phyloP scores from a whole-genome alignment of 192 early-diverging fungal species.

The Pilobolus umbonatus region DNA sequence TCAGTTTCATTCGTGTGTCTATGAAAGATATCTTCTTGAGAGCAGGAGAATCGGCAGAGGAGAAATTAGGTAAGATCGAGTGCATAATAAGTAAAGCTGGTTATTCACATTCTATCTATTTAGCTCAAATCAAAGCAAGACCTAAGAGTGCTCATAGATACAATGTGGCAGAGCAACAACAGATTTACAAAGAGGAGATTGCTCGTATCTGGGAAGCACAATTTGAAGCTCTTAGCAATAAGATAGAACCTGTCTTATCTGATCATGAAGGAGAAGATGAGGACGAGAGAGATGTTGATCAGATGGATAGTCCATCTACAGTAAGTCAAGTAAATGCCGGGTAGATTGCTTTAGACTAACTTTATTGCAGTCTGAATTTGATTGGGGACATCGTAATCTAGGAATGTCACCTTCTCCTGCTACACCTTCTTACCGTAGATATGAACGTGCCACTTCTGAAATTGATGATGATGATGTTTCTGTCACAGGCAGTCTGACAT shows the following conservation, averaged over 20 bases:
- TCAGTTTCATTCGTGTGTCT: constrained; percentile 94
- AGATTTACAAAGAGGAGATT: constrained; percentile 92
- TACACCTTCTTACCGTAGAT: constrained; percentile 12
- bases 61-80: constrained; percentile 52
- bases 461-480: constrained; percentile 53
- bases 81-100: not conserved
- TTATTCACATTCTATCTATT: not conserved
- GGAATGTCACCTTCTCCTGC: constrained; percentile 17
- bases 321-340: constrained; percentile 6
- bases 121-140: constrained; percentile 72
- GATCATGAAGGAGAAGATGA: constrained; percentile 50
- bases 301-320: constrained; percentile 27
- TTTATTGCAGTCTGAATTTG: constrained; percentile 12
- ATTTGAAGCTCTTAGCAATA: constrained; percentile 57
- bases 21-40: constrained; percentile 98
- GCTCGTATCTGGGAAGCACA: constrained; percentile 92
- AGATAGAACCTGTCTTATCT: constrained; percentile 41
- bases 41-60: constrained; percentile 77
- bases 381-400: constrained; percentile 5
- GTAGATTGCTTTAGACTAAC: not conserved
- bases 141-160: constrained; percentile 82
- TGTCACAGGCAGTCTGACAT: constrained; percentile 47
- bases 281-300: constrained; percentile 46
- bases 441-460: constrained; percentile 23
- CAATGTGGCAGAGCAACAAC: constrained; percentile 91